Base-by-base conservation (phyloP, 768 basidiomycete species). In the Ramaria rubella region DNA sequence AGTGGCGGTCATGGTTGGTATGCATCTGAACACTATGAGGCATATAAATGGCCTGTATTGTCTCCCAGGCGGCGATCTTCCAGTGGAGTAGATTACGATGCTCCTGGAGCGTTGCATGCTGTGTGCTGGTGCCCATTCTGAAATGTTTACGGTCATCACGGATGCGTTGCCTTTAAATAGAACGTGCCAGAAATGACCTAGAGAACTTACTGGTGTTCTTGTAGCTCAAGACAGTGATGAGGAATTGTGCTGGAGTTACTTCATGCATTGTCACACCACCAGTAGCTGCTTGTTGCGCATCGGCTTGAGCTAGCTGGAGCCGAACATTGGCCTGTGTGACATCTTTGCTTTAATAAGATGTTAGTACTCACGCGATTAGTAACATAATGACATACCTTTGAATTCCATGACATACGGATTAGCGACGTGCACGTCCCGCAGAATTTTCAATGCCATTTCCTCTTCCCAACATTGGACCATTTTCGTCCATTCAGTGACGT, bases 41-140 rank as follows among this genome's bases (percentile, higher is more conserved):
- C 34, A 14, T 40, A 52, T 15, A 11, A 2, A 6, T 7, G 4
- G 19, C 27, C 11, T 30, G 38, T 2, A 54, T 44, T 1, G 4
- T 36, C 2, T 36, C 42, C 63, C 63, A 64, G 1, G 29, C 5
- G 3, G 46, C 21, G 17, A 64, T 61, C 1, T 57, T 49, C 4
- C 36, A 54, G 1, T 5, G 9, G 0, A 64, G 55, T 0, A 24
- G 30, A 17, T 56, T 59, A 0, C 60, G 48, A 29, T 51, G 43
- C 53, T 64, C 40, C 26, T 58, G 54, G 17, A 55, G 36, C 11
- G 11, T 38, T 38, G 36, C 36, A n/a, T 38, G 36, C 36, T 38
- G 36, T n/a, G n/a, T 11, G n/a, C n/a, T n/a, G 11, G 36, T 38
- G 36, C 36, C 36, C 11, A 11, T n/a, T 11, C 11, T 38, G 11